Percentiles rank a stretch among this genome's conserved stretches.
phyloP scores from a whole-genome alignment of 164 flowering plant species.

The Euptelea pleiosperma region DNA sequence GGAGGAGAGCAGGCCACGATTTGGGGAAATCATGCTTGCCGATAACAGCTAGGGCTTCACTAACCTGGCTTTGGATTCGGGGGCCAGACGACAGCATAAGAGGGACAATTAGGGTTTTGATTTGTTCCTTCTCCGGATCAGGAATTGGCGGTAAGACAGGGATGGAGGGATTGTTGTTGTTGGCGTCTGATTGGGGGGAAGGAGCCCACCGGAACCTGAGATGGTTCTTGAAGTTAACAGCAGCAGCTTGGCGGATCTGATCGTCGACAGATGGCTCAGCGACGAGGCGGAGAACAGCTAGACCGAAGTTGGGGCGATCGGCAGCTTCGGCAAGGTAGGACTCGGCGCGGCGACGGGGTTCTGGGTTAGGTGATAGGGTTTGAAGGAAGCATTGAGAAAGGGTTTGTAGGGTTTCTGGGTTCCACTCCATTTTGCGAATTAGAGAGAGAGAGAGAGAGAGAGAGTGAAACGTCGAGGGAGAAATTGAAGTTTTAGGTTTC shows the following conservation, averaged over 20 bases:
- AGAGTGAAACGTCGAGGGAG: no score
- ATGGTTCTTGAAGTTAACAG: slow-evolving; percentile 89
- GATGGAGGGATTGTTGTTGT: slow-evolving; percentile 5
- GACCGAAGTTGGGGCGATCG: slow-evolving; percentile 58
- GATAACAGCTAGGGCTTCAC: slow-evolving; percentile 79
- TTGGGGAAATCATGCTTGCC: slow-evolving; percentile 86
- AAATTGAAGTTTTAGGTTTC: no score
- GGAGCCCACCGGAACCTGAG: slow-evolving; percentile 67
- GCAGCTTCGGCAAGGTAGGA: slow-evolving; percentile 60
- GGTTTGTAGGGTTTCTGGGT: slow-evolving; percentile 52
- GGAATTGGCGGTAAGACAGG: slow-evolving; percentile 31
- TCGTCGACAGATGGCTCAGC: slow-evolving; percentile 64
- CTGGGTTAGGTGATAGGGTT: slow-evolving; percentile 67
- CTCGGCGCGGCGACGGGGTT: slow-evolving; percentile 84
- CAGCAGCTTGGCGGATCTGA: slow-evolving; percentile 80
- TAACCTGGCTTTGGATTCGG: slow-evolving; percentile 69
- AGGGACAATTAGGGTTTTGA: slow-evolving; percentile 67
- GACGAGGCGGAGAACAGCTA: slow-evolving; percentile 76
- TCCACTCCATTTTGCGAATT: slow-evolving; percentile 50
- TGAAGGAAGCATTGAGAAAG: slow-evolving; percentile 80
- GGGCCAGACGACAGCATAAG: slow-evolving; percentile 67
- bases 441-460: no score
- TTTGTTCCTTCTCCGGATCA: slow-evolving; percentile 68
- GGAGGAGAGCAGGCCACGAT: slow-evolving; percentile 69
- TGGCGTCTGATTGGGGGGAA: slow-evolving; percentile 8